Percentiles rank a stretch among this genome's conserved stretches.
phyloP scores from a whole-genome alignment of 495 filamentous ascomycete genomes.

The Podospora bellae-mahoneyi region DNA sequence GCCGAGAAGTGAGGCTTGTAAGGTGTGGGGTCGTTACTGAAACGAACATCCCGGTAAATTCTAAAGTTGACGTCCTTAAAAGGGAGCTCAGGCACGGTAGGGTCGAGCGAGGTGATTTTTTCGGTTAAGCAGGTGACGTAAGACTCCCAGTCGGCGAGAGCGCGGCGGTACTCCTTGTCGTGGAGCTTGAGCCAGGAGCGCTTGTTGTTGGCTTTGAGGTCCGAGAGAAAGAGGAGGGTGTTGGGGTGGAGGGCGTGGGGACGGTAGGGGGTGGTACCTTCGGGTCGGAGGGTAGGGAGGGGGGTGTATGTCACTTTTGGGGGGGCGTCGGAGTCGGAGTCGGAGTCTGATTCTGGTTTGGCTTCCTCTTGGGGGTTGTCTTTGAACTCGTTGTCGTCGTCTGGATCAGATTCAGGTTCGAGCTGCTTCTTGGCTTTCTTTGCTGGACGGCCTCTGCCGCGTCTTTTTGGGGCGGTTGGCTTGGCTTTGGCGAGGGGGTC shows the following conservation, averaged over 20 bases:
- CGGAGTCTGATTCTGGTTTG: conserved; percentile 13
- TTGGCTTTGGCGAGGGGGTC: background rate
- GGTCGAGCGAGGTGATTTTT: conserved; percentile 65
- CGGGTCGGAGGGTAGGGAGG: conserved; percentile 64
- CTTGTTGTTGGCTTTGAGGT: conserved; percentile 74
- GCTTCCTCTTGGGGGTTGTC: conserved; percentile 23
- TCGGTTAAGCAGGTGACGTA: conserved; percentile 68
- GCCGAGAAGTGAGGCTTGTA: conserved; percentile 87
- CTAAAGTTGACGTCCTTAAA: conserved; percentile 81
- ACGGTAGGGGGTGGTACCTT: conserved; percentile 62
- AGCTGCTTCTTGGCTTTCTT: conserved; percentile 19
- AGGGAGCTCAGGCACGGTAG: conserved; percentile 79
- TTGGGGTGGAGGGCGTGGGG: conserved; percentile 74
- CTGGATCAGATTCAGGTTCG: conserved; percentile 23
- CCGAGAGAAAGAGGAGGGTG: conserved; percentile 71
- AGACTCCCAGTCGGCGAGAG: conserved; percentile 72
- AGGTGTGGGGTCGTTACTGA: conserved; percentile 73
- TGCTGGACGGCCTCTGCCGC: conserved; percentile 3
- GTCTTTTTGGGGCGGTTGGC: background rate
- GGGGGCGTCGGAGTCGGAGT: conserved; percentile 38
- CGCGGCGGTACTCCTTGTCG: conserved; percentile 70
- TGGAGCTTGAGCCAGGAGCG: conserved; percentile 81
- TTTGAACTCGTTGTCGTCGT: conserved; percentile 20
- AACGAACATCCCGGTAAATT: conserved; percentile 79
- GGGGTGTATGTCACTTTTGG: conserved; percentile 56